Percentiles rank a stretch among this genome's conserved stretches.
These are phyloP conservation scores for Microcos paniculata DNA, from an alignment of 345 rosid genomes.

Conservation along the genomic window DNA sequence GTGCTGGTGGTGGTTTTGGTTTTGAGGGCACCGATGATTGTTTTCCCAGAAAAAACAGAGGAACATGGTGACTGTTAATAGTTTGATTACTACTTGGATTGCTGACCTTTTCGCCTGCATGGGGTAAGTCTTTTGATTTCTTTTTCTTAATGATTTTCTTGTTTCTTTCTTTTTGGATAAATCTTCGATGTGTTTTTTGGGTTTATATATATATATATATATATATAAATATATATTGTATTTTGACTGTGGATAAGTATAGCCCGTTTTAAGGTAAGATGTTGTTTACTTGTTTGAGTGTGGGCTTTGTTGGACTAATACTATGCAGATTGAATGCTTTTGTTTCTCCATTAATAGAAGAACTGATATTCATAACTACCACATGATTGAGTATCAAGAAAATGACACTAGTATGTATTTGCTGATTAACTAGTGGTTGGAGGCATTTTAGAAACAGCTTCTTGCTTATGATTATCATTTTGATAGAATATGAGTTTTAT, in stretches of 20 bases:
- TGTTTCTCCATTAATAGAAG: background rate
- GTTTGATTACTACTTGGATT: slow-evolving; percentile 47
- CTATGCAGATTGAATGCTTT: background rate
- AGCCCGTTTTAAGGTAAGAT: background rate
- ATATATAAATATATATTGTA: background rate
- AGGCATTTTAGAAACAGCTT: no score
- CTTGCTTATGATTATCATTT: background rate
- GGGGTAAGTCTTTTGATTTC: slow-evolving; percentile 42
- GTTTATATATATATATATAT: background rate
- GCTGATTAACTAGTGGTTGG: background rate
- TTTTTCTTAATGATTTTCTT: background rate
- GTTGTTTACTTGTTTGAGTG: slow-evolving; percentile 8
- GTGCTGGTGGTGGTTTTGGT: background rate
- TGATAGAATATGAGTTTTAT: background rate
- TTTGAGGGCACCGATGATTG: background rate
- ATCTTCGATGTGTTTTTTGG: background rate
- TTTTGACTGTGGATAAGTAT: background rate
- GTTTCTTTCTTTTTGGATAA: background rate
- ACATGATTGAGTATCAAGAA: background rate
- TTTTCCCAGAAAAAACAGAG: background rate
- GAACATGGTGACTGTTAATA: slow-evolving; percentile 37
- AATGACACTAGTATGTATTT: background rate
- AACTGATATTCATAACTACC: background rate
- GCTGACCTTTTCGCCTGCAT: slow-evolving; percentile 50
- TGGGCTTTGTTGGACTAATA: background rate